These are phyloP conservation scores for Fusarium scirpi DNA, from an alignment of 2,329 filamentous ascomycete species.

Conservation along the genomic window DNA sequence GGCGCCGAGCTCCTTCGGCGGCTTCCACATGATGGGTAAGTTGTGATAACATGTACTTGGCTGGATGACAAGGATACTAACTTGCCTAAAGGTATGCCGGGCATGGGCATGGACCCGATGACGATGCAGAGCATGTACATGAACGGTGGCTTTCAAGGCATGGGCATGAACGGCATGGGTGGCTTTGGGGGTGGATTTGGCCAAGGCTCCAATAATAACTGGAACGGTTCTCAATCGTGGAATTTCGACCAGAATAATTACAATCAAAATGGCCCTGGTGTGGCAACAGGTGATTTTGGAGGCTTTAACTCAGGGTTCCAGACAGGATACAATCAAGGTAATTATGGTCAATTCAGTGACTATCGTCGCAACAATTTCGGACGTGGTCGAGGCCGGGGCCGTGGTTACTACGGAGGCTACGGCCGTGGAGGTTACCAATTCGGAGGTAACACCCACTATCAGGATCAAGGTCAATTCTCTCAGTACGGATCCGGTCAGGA, in stretches of 20 bases:
- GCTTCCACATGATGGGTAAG: constrained; percentile 89
- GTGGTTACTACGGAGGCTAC: constrained; percentile 69
- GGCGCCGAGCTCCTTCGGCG: constrained; percentile 65
- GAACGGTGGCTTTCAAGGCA: constrained; percentile 82
- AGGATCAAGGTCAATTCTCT: constrained; percentile 50
- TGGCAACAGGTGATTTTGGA: constrained; percentile 84
- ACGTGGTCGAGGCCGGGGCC: constrained; percentile 73
- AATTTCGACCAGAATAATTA: constrained; percentile 90
- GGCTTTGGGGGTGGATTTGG: constrained; percentile 73
- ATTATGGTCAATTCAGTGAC: constrained; percentile 86
- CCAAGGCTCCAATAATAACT: constrained; percentile 78
- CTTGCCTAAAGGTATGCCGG: constrained; percentile 73
- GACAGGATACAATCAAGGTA: constrained; percentile 85
- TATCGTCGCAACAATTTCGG: constrained; percentile 77
- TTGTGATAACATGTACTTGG: constrained; percentile 31
- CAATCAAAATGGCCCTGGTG: constrained; percentile 86
- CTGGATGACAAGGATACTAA: constrained; percentile 47
- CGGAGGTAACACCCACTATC: constrained; percentile 54
- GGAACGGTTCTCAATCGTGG: constrained; percentile 85
- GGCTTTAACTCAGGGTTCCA: constrained; percentile 81
- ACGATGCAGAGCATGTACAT: constrained; percentile 81
- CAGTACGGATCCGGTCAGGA: constrained; percentile 46
- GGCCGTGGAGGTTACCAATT: constrained; percentile 68
- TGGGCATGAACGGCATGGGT: constrained; percentile 84
- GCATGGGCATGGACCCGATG: constrained; percentile 87